Evolutionary conservation across 192 early-diverging fungal genomes (phyloP), one percentile per base, ranked within the genome.

Genomic region (Mortierella alpina): DNA sequence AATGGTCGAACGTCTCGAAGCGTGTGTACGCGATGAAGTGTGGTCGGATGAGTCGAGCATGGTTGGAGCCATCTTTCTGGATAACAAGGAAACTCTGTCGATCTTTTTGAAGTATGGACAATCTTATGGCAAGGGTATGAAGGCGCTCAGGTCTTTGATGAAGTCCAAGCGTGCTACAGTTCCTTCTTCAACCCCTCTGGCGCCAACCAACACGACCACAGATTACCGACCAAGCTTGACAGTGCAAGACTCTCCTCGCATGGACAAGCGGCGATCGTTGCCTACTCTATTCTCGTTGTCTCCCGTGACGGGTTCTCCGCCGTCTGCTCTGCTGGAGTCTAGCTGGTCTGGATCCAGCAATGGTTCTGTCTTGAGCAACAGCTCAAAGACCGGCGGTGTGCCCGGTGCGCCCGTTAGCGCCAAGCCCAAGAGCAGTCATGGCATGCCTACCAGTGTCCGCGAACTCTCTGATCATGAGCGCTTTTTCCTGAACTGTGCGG

Each of bases 121-220:
- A 18, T 59, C 77, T n/a, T 80, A 80, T 47, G 77, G 70, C n/a
- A 80, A 80, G 60, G 77, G 77, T 23, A 80, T 80, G 70, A 80
- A 80, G 65, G 69, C 77, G 15, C 41, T 80, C 14, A 59, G 70
- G 59, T 44, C 77, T 2, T 54, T 80, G 44, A 48, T 80, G 59
- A 80, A 80, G 48, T 72, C 77, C 51, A 80, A 72, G 55, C 64
- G 70, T 6, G 31, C 59, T 3, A 61, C 77, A 7, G 39, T 67
- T 20, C n/a, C n/a, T 47, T 54, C 31, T 42, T 17, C 39, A 7
- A 42, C 48, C 1, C 10, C 47, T 8, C 46, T 47, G 3, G 42
- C 66, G 4, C 14, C 70, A 14, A 15, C 40, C 9, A 15, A 23
- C 8, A 31, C 54, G 4, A 54, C 74, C 8, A 46, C 63, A 10